Evolutionary conservation across 805 yeast genomes (phyloP), one percentile per base, ranked within the genome.

Genomic region (Saccharomycopsis selenospora): DNA sequence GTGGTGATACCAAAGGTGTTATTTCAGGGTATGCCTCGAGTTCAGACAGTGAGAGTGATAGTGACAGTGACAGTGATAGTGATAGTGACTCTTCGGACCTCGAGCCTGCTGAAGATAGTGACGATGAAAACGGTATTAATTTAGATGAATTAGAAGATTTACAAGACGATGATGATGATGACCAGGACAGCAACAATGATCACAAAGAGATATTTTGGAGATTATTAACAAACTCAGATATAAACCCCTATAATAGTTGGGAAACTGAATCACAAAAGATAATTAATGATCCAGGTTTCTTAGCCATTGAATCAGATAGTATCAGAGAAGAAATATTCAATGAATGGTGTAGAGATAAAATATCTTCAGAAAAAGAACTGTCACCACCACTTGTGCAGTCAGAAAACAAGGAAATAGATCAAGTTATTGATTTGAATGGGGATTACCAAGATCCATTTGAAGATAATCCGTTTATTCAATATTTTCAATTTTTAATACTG

Each of bases 201-300:
- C 40, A 25, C 41, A 36, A 43, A 25, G 27, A 41, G 0, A 44
- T 28, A 3, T 76, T 76, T 53, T 47, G 57, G 4, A 50, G 57
- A 5, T 54, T 78, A 33, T 61, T 79, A 7, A 58, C 59, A 3
- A 62, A 57, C 7, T 41, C 56, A 20, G 24, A 59, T 0, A 50
- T 73, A 8, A 68, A 77, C 54, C 77, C 79, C 0, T 72, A 58
- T 48, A 63, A 71, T 1, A 55, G 72, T 0, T 79, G 82, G 82
- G 70, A 70, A 4, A 51, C 60, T 1, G 79, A 76, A 57, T 61
- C 70, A 8, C 55, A 58, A 10, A 66, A 65, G 44, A 53, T 79
- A 0, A 61, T 67, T 1, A 51, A 63, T n/a, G 78, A 77, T 51
- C 68, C 71, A 3, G 53, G 68, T 10, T 77, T 67, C 55, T 59